A percentile compares a stretch with the other conserved stretches of the same genome.
Conservation (phyloP, 2,329 filamentous ascomycete species). For the Aspergillus pseudotamarii region DNA sequence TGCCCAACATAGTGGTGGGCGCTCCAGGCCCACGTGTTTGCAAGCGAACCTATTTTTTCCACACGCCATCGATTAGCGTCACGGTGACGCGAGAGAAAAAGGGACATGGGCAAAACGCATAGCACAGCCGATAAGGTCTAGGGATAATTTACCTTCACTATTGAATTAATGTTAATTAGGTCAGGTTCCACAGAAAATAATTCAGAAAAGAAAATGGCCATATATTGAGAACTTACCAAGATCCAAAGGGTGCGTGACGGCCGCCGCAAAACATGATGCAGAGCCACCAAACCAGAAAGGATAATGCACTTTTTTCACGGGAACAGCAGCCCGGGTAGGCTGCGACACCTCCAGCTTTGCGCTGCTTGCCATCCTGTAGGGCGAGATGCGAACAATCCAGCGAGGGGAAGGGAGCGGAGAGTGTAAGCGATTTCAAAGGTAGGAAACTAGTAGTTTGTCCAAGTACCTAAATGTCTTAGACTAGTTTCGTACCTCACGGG, state of each 20-base stretch:
- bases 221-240: conserved; percentile 63
- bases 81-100: conserved; percentile 12
- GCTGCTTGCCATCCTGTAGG: conserved; percentile 37
- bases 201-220: conserved; percentile 19
- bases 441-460: conserved; percentile 20
- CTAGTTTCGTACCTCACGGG: conserved; percentile 7
- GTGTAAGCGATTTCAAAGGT: conserved; percentile 15
- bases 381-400: conserved; percentile 26
- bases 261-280: conserved; percentile 87
- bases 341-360: conserved; percentile 35
- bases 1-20: conserved; percentile 80
- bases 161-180: conserved; percentile 25
- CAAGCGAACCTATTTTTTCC: conserved; percentile 69
- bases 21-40: conserved; percentile 79
- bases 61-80: conserved; percentile 19
- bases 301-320: conserved; percentile 56
- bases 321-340: conserved; percentile 24
- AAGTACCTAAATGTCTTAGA: conserved; percentile 6
- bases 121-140: not conserved
- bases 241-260: conserved; percentile 91
- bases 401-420: conserved; percentile 16
- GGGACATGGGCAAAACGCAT: conserved; percentile 3
- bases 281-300: conserved; percentile 97
- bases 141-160: conserved; percentile 56
- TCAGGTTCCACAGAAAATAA: not conserved